Evolutionary conservation across 2,329 filamentous ascomycete genomes (phyloP).

Genomic region (Beauveria brongniartii): DNA sequence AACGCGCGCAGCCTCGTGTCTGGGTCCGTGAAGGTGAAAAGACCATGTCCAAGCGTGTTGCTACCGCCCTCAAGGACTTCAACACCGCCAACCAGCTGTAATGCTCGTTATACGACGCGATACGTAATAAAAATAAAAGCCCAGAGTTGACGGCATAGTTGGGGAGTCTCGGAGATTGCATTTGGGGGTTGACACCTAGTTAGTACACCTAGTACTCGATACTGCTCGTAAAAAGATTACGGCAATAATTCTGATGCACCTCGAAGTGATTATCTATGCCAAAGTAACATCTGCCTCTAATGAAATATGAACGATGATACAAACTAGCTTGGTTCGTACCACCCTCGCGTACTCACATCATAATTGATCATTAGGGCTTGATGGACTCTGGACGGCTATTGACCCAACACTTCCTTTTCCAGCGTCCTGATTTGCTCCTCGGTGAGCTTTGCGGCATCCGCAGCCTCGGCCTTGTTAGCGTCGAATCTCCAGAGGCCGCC

Average conservation of each 20-base stretch:
- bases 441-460: conserved; percentile 28
- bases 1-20: conserved; percentile 60
- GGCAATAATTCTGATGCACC: neutral
- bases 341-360: neutral
- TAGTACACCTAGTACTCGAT: neutral
- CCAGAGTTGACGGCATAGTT: neutral
- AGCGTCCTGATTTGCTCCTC: conserved; percentile 33
- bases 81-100: conserved; percentile 43
- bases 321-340: neutral
- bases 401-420: conserved; percentile 36
- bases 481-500: conserved; percentile 55
- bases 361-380: neutral
- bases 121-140: neutral
- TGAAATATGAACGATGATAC: neutral
- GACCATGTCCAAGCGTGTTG: conserved; percentile 79
- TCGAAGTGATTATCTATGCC: neutral
- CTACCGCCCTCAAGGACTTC: conserved; percentile 83
- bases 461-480: conserved; percentile 34
- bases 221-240: neutral
- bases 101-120: neutral
- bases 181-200: neutral
- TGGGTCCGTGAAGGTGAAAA: conserved; percentile 98
- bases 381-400: conserved; percentile 18
- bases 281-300: neutral
- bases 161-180: conserved; percentile 6